A percentile compares a stretch with the other conserved stretches of the same genome.
These are phyloP conservation scores for Aegilops longissima DNA, from an alignment of 176 grass and related monocot genomes.

Conservation along the genomic window DNA sequence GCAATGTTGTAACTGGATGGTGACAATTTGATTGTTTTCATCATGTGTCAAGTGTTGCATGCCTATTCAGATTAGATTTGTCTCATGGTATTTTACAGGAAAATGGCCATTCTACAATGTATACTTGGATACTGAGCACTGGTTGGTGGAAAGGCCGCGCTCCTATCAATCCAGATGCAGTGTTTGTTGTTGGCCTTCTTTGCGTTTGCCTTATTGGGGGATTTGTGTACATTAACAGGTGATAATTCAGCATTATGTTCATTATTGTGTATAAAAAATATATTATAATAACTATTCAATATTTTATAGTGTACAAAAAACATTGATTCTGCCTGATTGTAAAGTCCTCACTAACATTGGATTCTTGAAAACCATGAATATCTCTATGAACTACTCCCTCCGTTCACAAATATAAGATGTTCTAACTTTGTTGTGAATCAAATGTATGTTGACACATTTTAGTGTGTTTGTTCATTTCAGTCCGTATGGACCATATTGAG, in stretches of 20 bases:
- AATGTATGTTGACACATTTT: too few relatives aligned
- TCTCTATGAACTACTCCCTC: background rate
- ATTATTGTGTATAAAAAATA: background rate
- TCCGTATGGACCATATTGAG: too few relatives aligned
- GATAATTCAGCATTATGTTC: background rate
- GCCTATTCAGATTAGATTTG: background rate
- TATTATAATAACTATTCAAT: background rate
- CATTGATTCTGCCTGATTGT: background rate
- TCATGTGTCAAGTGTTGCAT: background rate
- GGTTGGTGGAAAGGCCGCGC: conserved; percentile 80
- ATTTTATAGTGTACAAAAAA: background rate
- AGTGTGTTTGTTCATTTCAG: too few relatives aligned
- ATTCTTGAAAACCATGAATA: background rate
- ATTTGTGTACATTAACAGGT: conserved; percentile 91
- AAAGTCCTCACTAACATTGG: background rate
- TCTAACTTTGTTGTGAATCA: too few relatives aligned
- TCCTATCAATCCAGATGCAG: conserved; percentile 84
- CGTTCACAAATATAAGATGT: too few relatives aligned
- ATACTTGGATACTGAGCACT: conserved; percentile 90
- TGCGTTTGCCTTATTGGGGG: conserved; percentile 61
- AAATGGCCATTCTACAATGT: conserved; percentile 83
- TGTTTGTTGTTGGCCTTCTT: conserved; percentile 68
- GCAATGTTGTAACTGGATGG: background rate
- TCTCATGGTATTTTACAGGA: conserved; percentile 41
- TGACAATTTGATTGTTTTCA: background rate